Evolutionary conservation across 805 yeast species (phyloP).

Genomic region (Isabelozyma rhagii): DNA sequence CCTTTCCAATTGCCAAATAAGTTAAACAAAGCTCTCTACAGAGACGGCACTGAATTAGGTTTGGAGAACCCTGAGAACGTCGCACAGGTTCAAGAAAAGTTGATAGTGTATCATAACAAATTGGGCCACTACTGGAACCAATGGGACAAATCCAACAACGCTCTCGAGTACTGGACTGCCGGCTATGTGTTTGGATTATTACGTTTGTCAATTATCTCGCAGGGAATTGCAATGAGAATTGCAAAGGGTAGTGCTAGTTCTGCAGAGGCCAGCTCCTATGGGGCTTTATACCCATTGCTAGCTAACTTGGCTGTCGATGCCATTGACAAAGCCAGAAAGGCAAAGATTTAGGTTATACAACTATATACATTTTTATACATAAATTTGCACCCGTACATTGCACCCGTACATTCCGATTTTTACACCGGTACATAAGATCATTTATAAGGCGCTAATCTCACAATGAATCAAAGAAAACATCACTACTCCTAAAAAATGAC

Average conservation of each 20-base stretch:
- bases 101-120: constrained; percentile 21
- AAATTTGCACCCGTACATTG: not conserved
- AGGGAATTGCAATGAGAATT: constrained; percentile 58
- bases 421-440: not conserved
- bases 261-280: constrained; percentile 44
- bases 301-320: constrained; percentile 25
- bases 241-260: constrained; percentile 53
- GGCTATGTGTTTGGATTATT: constrained; percentile 57
- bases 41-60: constrained; percentile 27
- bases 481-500: not conserved
- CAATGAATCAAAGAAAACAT: not conserved
- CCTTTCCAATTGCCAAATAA: constrained; percentile 46
- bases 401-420: not conserved
- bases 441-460: not conserved
- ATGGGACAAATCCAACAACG: constrained; percentile 38
- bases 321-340: constrained; percentile 3
- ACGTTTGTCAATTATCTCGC: constrained; percentile 55
- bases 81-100: constrained; percentile 16
- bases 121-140: constrained; percentile 29
- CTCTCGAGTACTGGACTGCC: constrained; percentile 44
- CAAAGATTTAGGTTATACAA: not conserved
- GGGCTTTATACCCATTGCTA: constrained; percentile 29
- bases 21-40: constrained; percentile 27
- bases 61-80: constrained; percentile 25
- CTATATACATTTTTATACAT: too few species aligned